phyloP scores from a whole-genome alignment of 495 filamentous ascomycete genomes.

The Gamarada debralockiae region DNA sequence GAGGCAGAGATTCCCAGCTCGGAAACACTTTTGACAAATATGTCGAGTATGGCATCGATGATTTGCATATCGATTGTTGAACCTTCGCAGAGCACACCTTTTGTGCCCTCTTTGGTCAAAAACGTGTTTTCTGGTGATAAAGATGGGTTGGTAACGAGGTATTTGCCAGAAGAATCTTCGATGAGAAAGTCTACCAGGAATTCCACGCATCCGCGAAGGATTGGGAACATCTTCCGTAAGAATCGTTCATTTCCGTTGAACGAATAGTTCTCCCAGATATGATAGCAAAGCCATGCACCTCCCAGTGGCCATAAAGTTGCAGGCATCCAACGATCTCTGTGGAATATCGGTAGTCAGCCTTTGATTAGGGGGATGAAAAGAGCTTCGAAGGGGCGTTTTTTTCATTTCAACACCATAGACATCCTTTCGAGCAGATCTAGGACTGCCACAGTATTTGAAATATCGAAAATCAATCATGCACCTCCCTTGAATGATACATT shows the following conservation, averaged over 20 bases:
- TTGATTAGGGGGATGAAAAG: no score
- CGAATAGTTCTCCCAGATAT: constrained; percentile 41
- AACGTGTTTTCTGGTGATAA: constrained; percentile 48
- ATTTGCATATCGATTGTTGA: constrained; percentile 48
- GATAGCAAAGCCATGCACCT: constrained; percentile 43
- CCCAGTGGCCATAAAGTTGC: constrained; percentile 45
- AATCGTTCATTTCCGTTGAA: constrained; percentile 32
- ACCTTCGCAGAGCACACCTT: constrained; percentile 37
- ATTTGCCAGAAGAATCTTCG: constrained; percentile 32
- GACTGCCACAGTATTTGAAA: no score
- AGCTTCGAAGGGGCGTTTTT: no score
- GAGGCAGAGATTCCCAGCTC: constrained; percentile 26
- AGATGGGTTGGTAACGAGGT: constrained; percentile 41
- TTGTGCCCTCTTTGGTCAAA: constrained; percentile 11
- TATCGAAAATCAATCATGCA: no score
- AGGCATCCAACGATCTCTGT: constrained; percentile 39
- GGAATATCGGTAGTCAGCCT: not conserved
- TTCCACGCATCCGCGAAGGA: constrained; percentile 31
- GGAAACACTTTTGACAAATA: constrained; percentile 27
- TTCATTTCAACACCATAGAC: no score
- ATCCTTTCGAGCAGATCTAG: no score
- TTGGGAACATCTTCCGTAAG: constrained; percentile 29
- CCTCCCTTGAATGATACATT: no score
- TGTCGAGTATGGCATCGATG: constrained; percentile 34
- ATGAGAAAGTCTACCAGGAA: constrained; percentile 45